phyloP scores from a whole-genome alignment of 345 rosid genomes.

The Gossypioides kirkii region DNA sequence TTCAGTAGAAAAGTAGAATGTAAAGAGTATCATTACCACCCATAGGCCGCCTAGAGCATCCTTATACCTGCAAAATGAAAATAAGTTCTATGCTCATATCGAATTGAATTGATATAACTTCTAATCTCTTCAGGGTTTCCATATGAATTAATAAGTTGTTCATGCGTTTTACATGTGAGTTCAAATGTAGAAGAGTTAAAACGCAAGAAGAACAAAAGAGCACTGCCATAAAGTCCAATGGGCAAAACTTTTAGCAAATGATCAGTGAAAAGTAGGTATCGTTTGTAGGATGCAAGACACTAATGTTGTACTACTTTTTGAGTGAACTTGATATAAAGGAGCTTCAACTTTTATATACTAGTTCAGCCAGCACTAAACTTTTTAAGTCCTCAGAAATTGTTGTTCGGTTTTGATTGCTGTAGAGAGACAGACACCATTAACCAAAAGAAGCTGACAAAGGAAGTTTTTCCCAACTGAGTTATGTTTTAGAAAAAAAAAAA shows the following conservation, averaged over 20 bases:
- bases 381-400: neutral
- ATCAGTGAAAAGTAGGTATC: neutral
- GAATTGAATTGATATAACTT: neutral
- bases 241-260: neutral
- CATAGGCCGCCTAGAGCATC: conserved; percentile 85
- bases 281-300: neutral
- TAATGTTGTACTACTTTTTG: neutral
- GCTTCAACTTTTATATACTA: neutral
- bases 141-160: neutral
- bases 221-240: conserved; percentile 2
- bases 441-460: neutral
- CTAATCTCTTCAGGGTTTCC: neutral
- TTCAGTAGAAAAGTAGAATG: conserved; percentile 74
- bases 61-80: conserved; percentile 55
- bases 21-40: conserved; percentile 70
- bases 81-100: neutral
- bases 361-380: neutral
- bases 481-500: neutral
- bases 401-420: neutral
- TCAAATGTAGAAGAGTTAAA: neutral
- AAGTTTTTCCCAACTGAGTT: neutral
- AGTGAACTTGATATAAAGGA: neutral
- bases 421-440: neutral
- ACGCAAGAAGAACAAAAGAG: neutral
- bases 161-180: neutral